Conservation (phyloP, 768 basidiomycete species). For the Xanthoconium stramineum region DNA sequence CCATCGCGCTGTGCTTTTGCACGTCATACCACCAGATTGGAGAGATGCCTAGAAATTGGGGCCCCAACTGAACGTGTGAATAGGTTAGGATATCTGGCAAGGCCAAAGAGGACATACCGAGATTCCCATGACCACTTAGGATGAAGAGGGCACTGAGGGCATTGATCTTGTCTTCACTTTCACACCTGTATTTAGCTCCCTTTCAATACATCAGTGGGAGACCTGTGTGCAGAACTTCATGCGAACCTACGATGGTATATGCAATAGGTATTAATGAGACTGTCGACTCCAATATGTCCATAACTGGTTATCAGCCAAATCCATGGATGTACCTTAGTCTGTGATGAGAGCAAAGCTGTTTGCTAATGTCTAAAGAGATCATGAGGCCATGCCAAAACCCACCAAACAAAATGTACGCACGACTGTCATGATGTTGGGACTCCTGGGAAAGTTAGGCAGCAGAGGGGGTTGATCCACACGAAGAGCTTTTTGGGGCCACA, state of each 20-base stretch:
- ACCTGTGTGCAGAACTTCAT: not conserved
- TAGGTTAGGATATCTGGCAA: not conserved
- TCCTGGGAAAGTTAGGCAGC: slow-evolving; percentile 45
- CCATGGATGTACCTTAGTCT: slow-evolving; percentile 34
- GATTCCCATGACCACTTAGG: slow-evolving; percentile 26
- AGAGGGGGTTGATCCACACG: slow-evolving; percentile 59
- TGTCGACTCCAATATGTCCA: slow-evolving; percentile 2
- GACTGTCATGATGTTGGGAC: slow-evolving; percentile 54
- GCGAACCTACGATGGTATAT: slow-evolving; percentile 55
- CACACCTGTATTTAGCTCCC: slow-evolving; percentile 42
- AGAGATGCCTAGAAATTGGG: slow-evolving; percentile 54
- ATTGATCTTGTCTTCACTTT: slow-evolving; percentile 21
- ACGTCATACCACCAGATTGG: slow-evolving; percentile 49
- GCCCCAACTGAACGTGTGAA: slow-evolving; percentile 47
- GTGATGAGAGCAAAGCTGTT: slow-evolving; percentile 26
- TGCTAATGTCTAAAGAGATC: slow-evolving; percentile 40
- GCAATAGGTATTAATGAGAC: slow-evolving; percentile 57
- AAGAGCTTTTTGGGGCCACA: slow-evolving; percentile 23
- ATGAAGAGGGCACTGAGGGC: slow-evolving; percentile 25
- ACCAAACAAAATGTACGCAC: slow-evolving; percentile 36
- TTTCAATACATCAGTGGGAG: slow-evolving; percentile 20
- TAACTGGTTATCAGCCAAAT: not conserved
- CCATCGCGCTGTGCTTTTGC: slow-evolving; percentile 52
- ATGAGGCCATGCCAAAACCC: not conserved
- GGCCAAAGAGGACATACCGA: slow-evolving; percentile 10